Conservation (phyloP, 306 rosid species). For the Pueraria montana region DNA sequence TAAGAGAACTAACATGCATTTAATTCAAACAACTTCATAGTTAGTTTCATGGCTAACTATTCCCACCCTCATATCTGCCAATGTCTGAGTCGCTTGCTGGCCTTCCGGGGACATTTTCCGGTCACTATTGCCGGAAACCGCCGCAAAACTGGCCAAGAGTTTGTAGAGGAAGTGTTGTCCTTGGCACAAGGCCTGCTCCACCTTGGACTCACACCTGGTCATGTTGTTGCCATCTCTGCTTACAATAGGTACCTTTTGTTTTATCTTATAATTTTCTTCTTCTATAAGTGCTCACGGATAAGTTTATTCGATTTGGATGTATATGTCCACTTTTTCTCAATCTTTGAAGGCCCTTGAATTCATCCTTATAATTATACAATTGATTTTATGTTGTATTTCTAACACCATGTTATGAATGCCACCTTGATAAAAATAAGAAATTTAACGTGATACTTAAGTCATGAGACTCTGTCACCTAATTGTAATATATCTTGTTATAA, state of each 20-base stretch:
- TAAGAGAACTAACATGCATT: neutral
- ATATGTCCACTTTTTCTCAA: too few relatives aligned
- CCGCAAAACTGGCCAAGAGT: conserved; percentile 62
- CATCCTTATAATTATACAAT: too few relatives aligned
- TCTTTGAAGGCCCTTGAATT: neutral
- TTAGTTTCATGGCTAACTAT: conserved; percentile 55
- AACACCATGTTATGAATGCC: neutral
- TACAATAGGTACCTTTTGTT: conserved; percentile 63
- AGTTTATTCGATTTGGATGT: too few relatives aligned
- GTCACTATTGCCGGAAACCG: conserved; percentile 61
- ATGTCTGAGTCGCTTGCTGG: conserved; percentile 68
- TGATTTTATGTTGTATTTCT: neutral
- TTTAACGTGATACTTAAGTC: neutral
- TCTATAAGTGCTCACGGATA: too few relatives aligned
- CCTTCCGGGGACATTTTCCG: conserved; percentile 51
- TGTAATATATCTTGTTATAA: neutral
- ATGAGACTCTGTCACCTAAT: neutral
- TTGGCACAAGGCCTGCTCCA: conserved; percentile 69
- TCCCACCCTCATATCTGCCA: conserved; percentile 76
- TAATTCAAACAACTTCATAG: neutral
- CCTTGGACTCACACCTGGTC: conserved; percentile 69
- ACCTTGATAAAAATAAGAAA: too few relatives aligned
- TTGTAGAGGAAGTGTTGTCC: conserved; percentile 64
- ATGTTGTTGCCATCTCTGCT: conserved; percentile 83
- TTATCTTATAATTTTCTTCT: too few relatives aligned